A percentile compares a stretch with the other conserved stretches of the same genome.
Conservation (phyloP, 148 eudicot genomes). For the Polygonum aviculare region DNA sequence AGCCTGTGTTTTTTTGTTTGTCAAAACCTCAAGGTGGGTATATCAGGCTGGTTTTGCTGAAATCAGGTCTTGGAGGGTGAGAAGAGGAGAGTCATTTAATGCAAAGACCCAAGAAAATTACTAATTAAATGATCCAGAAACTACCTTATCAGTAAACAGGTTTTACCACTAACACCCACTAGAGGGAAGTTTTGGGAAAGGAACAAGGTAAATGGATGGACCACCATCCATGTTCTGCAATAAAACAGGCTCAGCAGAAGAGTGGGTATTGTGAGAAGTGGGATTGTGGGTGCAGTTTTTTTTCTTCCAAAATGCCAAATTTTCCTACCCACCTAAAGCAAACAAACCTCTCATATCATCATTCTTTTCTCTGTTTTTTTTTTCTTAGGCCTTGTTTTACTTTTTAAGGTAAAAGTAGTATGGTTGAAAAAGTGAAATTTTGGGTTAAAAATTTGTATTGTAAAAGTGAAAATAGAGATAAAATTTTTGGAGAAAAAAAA, state of each 20-base stretch:
- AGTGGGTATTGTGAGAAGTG: slow-evolving; percentile 1
- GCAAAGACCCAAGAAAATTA: not conserved
- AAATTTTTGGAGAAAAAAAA: no score
- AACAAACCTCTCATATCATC: not conserved
- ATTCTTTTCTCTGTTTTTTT: not conserved
- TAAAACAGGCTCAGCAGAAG: not conserved
- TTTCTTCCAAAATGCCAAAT: not conserved
- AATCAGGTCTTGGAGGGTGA: not conserved
- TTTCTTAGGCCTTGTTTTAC: not conserved
- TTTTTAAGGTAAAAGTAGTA: no score
- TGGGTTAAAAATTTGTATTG: no score
- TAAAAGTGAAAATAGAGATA: no score
- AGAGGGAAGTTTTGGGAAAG: not conserved
- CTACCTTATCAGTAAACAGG: slow-evolving; percentile 1
- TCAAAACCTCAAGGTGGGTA: not conserved
- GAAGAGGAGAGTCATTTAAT: not conserved
- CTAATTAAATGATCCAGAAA: not conserved
- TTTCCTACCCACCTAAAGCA: not conserved
- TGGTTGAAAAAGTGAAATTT: no score
- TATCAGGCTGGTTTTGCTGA: slow-evolving; percentile 2
- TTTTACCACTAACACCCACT: not conserved
- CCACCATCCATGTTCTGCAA: not conserved
- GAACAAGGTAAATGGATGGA: not conserved
- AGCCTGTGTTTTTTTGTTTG: not conserved
- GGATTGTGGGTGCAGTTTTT: not conserved